phyloP scores from a whole-genome alignment of 1,139 yeast species.

The Candida sanyaensis region DNA sequence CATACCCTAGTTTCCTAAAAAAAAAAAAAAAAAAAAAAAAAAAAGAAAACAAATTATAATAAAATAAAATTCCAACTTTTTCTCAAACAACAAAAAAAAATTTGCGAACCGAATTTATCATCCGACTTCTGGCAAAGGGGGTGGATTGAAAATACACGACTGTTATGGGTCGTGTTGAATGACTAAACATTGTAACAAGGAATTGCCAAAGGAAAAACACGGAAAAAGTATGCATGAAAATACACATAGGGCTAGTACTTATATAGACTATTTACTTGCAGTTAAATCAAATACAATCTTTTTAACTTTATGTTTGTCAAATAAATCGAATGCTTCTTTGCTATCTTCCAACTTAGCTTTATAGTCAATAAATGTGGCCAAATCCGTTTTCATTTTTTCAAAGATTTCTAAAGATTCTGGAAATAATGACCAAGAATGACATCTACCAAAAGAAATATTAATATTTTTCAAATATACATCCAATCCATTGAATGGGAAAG shows the following conservation, averaged over 20 bases:
- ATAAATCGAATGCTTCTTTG: constrained; percentile 47
- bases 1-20: background rate
- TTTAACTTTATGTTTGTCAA: constrained; percentile 56
- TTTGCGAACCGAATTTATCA: background rate
- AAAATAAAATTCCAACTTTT: no score
- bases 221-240: background rate
- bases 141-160: background rate
- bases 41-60: background rate
- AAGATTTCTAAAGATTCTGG: constrained; percentile 54
- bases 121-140: background rate
- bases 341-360: constrained; percentile 47
- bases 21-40: background rate
- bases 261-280: background rate
- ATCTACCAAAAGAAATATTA: constrained; percentile 62
- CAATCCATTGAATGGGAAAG: constrained; percentile 57
- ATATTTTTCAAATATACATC: constrained; percentile 61
- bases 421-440: constrained; percentile 62
- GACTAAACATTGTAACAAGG: no score
- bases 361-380: constrained; percentile 51
- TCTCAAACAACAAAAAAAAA: background rate
- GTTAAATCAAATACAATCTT: constrained; percentile 51
- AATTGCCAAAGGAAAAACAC: background rate
- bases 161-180: no score
- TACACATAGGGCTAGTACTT: background rate
- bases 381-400: constrained; percentile 42